phyloP scores from a whole-genome alignment of 371 early-diverging fungal genomes.

The Blastocladiella emersonii region DNA sequence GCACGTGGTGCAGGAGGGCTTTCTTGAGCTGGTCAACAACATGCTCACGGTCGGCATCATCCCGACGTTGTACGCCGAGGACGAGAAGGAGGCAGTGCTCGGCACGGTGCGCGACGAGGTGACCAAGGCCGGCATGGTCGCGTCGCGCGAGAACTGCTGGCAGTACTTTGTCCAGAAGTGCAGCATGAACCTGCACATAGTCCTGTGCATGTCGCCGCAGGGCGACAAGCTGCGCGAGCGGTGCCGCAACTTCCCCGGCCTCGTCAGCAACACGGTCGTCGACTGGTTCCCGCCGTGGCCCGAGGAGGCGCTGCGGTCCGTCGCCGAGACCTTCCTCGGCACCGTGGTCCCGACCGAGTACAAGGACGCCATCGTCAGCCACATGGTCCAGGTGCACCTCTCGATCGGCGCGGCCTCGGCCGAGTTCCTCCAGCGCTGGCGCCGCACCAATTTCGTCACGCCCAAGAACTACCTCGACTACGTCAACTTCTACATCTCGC shows the following conservation, averaged over 20 bases:
- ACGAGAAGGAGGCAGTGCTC: constrained; percentile 37
- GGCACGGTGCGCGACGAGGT: constrained; percentile 33
- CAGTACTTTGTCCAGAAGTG: constrained; percentile 41
- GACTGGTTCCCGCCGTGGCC: constrained; percentile 52
- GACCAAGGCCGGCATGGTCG: constrained; percentile 24
- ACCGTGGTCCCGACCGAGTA: constrained; percentile 26
- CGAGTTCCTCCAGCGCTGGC: constrained; percentile 33
- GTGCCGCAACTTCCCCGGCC: constrained; percentile 41
- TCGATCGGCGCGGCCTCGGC: constrained; percentile 29
- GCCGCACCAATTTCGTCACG: constrained; percentile 39
- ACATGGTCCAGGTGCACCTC: constrained; percentile 40
- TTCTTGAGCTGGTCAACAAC: constrained; percentile 42
- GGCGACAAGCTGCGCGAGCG: constrained; percentile 42
- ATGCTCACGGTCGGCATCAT: constrained; percentile 44
- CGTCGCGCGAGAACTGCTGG: constrained; percentile 35
- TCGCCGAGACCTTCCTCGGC: constrained; percentile 34
- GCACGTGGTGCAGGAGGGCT: constrained; percentile 42
- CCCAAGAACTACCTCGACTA: constrained; percentile 47
- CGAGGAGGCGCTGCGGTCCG: constrained; percentile 39
- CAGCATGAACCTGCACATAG: constrained; percentile 36
- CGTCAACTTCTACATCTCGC: constrained; percentile 33
- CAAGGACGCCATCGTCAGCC: constrained; percentile 25
- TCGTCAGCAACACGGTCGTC: constrained; percentile 44
- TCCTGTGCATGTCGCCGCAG: constrained; percentile 43
- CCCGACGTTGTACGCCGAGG: constrained; percentile 40